Base-by-base conservation (phyloP, 2,329 filamentous ascomycete genomes). In the Gaeumannomyces tritici region DNA sequence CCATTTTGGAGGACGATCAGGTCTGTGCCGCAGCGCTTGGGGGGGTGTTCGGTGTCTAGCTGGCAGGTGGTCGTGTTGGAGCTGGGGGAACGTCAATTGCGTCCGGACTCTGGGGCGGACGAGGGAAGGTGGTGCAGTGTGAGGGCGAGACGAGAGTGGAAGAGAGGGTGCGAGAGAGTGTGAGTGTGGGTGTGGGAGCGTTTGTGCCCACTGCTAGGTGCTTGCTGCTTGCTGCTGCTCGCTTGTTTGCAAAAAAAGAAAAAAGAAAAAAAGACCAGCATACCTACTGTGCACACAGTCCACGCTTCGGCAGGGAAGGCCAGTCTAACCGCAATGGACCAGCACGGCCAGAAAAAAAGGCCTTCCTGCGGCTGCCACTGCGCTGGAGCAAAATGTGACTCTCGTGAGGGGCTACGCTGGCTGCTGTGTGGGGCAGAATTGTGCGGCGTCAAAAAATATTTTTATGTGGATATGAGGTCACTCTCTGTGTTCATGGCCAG, bases 1-100 rank as follows among this genome's bases (percentile, higher is more conserved):
- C 71, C 74, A 61, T 61, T 26, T 51, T 61, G 35, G 47, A 33
- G 28, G 27, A 8, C 42, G 21, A 51, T 21, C 42, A 9, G 18
- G 42, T n/a, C 61, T 62, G 63, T 62, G 64, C 63, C 59, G 65
- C 62, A 62, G 62, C 61, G 55, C 42, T 56, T n/a, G n/a, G n/a
- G n/a, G 55, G 55, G 27, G 27, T 7, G 26, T 24, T 24, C n/a
- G 15, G 5, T 55, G 54, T 27, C 24, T 15, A 12, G 28, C 18
- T 56, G 24, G 7, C 55, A 24, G 24, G 24, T 56, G 42, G 42
- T 21, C 42, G 42, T 51, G 42, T 21, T 51, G 42, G 21, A 35
- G 33, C 33, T 35, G 33, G 33, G 13, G 33, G 18, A n/a, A 5
- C 2, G 2, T 8, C 42, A 51, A 51, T 51, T 51, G 42, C 42